Conservation (phyloP, 1,139 yeast genomes). For the Diutina sp. region DNA sequence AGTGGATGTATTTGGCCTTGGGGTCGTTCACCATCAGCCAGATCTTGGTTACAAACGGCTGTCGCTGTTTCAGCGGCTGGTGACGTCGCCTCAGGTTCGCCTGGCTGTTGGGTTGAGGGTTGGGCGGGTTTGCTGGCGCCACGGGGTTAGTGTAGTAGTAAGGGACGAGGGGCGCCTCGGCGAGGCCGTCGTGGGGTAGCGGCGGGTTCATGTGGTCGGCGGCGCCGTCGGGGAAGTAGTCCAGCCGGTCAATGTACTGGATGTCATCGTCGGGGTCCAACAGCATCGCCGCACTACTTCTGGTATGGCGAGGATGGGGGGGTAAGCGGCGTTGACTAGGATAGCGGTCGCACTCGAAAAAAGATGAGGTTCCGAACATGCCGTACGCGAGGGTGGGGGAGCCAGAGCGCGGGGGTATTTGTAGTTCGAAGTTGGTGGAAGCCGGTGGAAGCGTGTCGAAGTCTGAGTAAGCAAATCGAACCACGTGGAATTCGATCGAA, state of each 20-base stretch:
- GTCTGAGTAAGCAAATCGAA: too few relatives aligned
- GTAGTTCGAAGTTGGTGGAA: not conserved
- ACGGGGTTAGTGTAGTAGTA: not conserved
- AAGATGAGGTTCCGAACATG: not conserved
- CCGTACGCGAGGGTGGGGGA: not conserved
- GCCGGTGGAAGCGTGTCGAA: too few relatives aligned
- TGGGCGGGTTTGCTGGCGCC: not conserved
- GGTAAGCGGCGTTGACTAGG: not conserved
- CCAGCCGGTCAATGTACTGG: slow-evolving; percentile 1
- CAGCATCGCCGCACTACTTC: not conserved
- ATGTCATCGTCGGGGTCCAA: not conserved
- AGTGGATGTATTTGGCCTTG: slow-evolving; percentile 59
- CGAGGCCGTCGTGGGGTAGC: not conserved
- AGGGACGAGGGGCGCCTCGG: not conserved
- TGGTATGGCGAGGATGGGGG: not conserved
- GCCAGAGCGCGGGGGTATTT: not conserved
- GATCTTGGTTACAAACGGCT: slow-evolving; percentile 83
- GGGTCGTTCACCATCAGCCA: slow-evolving; percentile 94
- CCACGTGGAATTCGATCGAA: not conserved
- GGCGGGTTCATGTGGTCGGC: not conserved
- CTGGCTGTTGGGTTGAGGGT: not conserved
- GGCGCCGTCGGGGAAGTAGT: not conserved
- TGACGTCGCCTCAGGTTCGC: not conserved
- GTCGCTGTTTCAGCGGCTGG: slow-evolving; percentile 33
- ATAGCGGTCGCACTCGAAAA: not conserved